Conservation (phyloP, 2,329 filamentous ascomycete genomes). For the Pseudohalonectria lignicola region DNA sequence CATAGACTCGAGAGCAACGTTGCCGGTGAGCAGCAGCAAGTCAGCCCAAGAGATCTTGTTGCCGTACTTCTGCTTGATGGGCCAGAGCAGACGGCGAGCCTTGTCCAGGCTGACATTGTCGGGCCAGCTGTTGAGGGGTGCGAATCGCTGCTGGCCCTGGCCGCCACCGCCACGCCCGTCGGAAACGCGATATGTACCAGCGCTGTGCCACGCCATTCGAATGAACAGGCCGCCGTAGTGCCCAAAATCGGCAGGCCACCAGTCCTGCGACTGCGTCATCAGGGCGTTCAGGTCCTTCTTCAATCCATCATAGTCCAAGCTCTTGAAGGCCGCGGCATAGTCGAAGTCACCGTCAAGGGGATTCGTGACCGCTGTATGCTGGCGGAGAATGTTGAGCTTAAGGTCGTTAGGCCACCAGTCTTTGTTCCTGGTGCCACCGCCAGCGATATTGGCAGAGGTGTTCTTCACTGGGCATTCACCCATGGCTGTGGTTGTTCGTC, state of each 20-base stretch:
- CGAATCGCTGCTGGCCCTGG: slow-evolving; percentile 67
- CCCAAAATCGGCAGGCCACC: slow-evolving; percentile 74
- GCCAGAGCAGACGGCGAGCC: slow-evolving; percentile 68
- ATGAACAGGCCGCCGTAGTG: slow-evolving; percentile 75
- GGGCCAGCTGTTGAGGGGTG: slow-evolving; percentile 73
- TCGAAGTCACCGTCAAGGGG: slow-evolving; percentile 57
- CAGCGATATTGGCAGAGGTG: slow-evolving; percentile 36
- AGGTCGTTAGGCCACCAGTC: slow-evolving; percentile 69
- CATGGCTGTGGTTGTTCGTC: too few relatives aligned
- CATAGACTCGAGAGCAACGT: slow-evolving; percentile 69
- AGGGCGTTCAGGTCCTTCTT: slow-evolving; percentile 63
- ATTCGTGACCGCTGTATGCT: slow-evolving; percentile 53
- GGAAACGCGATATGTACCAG: slow-evolving; percentile 65
- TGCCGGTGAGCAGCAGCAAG: slow-evolving; percentile 59
- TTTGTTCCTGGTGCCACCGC: slow-evolving; percentile 54
- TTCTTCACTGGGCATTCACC: too few relatives aligned
- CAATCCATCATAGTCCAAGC: slow-evolving; percentile 55
- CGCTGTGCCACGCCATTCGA: slow-evolving; percentile 72
- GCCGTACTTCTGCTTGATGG: slow-evolving; percentile 77
- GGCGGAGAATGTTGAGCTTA: slow-evolving; percentile 61
- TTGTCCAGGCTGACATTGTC: slow-evolving; percentile 73
- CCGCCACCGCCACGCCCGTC: slow-evolving; percentile 69
- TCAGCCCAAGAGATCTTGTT: slow-evolving; percentile 77
- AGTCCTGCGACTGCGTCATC: slow-evolving; percentile 71
- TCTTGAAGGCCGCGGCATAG: slow-evolving; percentile 63